Evolutionary conservation across 1,139 yeast genomes (phyloP).

Genomic region (Scheffersomyces cryptocercus): DNA sequence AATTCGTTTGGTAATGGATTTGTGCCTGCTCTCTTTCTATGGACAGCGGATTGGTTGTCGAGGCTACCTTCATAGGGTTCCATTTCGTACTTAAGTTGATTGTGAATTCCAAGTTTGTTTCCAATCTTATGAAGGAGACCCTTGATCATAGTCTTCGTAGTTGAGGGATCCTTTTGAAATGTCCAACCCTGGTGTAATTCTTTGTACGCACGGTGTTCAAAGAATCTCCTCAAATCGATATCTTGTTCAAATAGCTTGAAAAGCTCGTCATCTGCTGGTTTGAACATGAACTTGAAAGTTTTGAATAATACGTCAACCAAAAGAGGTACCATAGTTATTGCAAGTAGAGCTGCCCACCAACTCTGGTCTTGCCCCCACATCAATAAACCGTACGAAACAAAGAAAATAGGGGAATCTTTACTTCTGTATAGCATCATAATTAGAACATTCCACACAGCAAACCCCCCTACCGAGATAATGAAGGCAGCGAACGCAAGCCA

Average conservation of each 20-base stretch:
- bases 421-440: slow-evolving; percentile 67
- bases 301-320: slow-evolving; percentile 66
- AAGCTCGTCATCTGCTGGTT: slow-evolving; percentile 75
- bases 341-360: slow-evolving; percentile 82
- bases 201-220: slow-evolving; percentile 71
- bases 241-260: slow-evolving; percentile 79
- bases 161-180: slow-evolving; percentile 49
- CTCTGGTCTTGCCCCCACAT: slow-evolving; percentile 76
- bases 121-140: slow-evolving; percentile 5
- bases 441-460: slow-evolving; percentile 81
- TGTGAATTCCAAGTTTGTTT: slow-evolving; percentile 6
- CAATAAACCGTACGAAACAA: slow-evolving; percentile 68
- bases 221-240: slow-evolving; percentile 59
- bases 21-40: slow-evolving; percentile 54
- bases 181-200: slow-evolving; percentile 86
- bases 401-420: slow-evolving; percentile 64
- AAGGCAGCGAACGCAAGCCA: slow-evolving; percentile 71
- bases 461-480: slow-evolving; percentile 79
- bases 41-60: slow-evolving; percentile 28
- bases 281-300: slow-evolving; percentile 53
- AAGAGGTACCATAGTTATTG: slow-evolving; percentile 57
- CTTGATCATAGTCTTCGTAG: slow-evolving; percentile 16
- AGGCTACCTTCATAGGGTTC: not conserved
- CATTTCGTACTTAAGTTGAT: not conserved
- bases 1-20: slow-evolving; percentile 44